Base-by-base conservation (phyloP, 2,329 filamentous ascomycete species). In the Calonectria montana region DNA sequence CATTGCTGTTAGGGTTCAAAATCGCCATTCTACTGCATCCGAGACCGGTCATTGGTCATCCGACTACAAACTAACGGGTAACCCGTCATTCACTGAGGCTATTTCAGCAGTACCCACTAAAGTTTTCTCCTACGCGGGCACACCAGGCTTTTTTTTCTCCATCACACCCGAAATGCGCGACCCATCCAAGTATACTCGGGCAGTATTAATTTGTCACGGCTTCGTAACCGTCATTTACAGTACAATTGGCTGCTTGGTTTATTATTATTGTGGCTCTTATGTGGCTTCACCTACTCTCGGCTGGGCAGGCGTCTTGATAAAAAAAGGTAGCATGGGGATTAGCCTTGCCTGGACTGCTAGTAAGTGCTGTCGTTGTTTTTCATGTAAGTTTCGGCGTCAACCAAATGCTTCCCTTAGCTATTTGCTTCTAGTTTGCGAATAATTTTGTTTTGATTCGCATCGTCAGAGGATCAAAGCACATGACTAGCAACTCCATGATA, bases 201-300 rank as follows among this genome's bases (percentile, higher is more conserved):
- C 74, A 8, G 69, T 82, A 23, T 10, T 81, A 2, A 66, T 79
- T 2, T 80, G 77, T 67, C 78, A 73, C 73, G 75, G 37, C 69
- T 78, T 72, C 0, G 75, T 84, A 2, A 77, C 81, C 5, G 35
- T 81, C 12, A 82, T 80, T 1, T 84, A 84, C 31, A 69, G 80
- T 23, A 70, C 78, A 1, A 79, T 85, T 2, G 79, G 79, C 13
- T 75, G 81, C 1, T 84, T 87, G 0, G 82, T 88, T 2, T 88
- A 87, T 78, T 84, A 83, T 63, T 87, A 80, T 72, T 86, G 84
- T 71, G 86, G 86, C 0, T 84, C 83, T 0, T 87, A 83, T 67
- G 84, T 88, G 4, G 83, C 86, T 0, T 86, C 85, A 0, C 86
- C 86, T 0, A 84, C 86, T 2, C 81, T 88, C 1, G 86, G 85